Conservation (phyloP, 2,329 filamentous ascomycete genomes). For the Didymella glomerata region DNA sequence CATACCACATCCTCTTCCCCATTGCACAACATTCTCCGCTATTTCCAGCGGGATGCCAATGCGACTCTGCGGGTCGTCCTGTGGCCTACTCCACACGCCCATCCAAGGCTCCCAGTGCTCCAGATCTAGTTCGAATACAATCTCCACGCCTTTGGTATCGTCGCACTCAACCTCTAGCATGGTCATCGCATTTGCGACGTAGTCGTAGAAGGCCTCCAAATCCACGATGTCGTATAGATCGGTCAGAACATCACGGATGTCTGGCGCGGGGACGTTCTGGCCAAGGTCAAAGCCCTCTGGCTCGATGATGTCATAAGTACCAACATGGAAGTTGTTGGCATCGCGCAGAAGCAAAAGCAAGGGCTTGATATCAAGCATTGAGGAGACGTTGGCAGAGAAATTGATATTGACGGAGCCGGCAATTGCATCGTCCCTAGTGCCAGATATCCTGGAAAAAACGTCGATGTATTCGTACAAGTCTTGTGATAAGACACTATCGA, state of each 20-base stretch:
- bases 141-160: slow-evolving; percentile 1
- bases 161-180: slow-evolving; percentile 1
- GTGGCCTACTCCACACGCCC: slow-evolving; percentile 12
- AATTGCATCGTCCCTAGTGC: neutral
- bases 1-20: slow-evolving; percentile 15
- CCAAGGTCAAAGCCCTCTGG: neutral
- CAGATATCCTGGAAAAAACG: neutral
- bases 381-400: neutral
- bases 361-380: slow-evolving; percentile 6
- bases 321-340: neutral
- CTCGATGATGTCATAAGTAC: neutral
- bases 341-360: neutral
- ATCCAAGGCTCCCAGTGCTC: slow-evolving; percentile 16
- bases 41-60: slow-evolving; percentile 12
- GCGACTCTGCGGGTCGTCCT: slow-evolving; percentile 1
- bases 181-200: slow-evolving; percentile 6
- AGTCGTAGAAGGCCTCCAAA: neutral
- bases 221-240: slow-evolving; percentile 15
- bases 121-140: slow-evolving; percentile 3
- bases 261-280: neutral
- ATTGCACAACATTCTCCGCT: slow-evolving; percentile 5
- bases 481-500: neutral
- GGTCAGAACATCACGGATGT: neutral
- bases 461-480: slow-evolving; percentile 5
- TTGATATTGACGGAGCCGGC: slow-evolving; percentile 1